Evolutionary conservation across 192 early-diverging fungal species (phyloP).

Genomic region (Dimargaris cristalligena): DNA sequence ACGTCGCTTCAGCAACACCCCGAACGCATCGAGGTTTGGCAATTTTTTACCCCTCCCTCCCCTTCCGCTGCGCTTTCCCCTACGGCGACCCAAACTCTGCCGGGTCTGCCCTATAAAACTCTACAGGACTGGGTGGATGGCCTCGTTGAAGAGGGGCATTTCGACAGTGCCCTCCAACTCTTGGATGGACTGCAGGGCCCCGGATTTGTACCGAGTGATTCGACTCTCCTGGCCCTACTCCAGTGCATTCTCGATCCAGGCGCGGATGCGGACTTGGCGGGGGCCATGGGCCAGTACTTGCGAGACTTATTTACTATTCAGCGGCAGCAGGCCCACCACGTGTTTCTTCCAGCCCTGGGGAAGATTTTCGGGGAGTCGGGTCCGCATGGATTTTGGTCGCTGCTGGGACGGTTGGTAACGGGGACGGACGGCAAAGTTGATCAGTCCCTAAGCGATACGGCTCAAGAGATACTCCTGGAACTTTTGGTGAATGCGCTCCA

Average conservation of each 20-base stretch:
- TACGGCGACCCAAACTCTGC: neutral
- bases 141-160: neutral
- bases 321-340: too few relatives aligned
- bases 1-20: too few relatives aligned
- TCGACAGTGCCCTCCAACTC: neutral
- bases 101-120: neutral
- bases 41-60: neutral
- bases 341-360: neutral
- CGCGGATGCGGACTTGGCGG: too few relatives aligned
- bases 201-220: neutral
- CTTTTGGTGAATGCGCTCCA: neutral
- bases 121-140: neutral
- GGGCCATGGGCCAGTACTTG: neutral
- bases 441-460: neutral
- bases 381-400: neutral
- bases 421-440: too few relatives aligned
- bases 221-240: conserved; percentile 2
- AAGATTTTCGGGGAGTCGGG: neutral
- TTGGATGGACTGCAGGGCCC: neutral
- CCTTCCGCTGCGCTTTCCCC: too few relatives aligned
- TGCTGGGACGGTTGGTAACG: neutral
- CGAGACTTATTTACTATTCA: neutral
- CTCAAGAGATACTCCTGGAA: neutral
- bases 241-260: conserved; percentile 4
- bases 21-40: neutral